Percentiles rank a stretch among this genome's conserved stretches.
Evolutionary conservation across 2,329 filamentous ascomycete species (phyloP).

Genomic region (Purpureocillium takamizusanense): DNA sequence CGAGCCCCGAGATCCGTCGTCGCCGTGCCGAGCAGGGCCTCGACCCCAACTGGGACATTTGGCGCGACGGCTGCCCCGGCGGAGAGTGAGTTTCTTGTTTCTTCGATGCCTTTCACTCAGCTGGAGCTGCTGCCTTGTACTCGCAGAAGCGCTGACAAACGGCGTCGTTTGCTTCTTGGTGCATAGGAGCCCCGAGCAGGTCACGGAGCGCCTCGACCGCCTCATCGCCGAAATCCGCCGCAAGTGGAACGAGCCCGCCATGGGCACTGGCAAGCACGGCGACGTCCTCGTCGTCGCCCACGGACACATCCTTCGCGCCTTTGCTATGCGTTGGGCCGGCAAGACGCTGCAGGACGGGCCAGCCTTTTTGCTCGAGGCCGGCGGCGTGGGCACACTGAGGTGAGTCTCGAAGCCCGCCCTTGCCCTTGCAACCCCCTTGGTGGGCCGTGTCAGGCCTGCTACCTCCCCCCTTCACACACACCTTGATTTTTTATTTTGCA

Average conservation of each 20-base stretch:
- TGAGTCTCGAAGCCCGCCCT: no score
- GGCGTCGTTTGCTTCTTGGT: no score
- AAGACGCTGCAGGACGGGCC: conserved; percentile 67
- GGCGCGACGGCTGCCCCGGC: conserved; percentile 77
- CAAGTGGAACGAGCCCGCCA: conserved; percentile 53
- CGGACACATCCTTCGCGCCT: conserved; percentile 79
- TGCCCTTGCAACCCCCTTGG: no score
- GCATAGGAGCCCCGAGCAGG: conserved; percentile 64
- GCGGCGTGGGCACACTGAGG: conserved; percentile 76
- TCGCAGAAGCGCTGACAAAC: background rate
- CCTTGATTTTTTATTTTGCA: no score
- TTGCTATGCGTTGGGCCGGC: conserved; percentile 78
- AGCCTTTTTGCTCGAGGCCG: conserved; percentile 76
- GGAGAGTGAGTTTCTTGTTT: conserved; percentile 59
- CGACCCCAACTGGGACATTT: conserved; percentile 67
- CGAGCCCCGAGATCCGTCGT: conserved; percentile 57
- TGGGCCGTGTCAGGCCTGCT: no score
- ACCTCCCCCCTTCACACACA: no score
- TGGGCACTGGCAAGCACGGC: conserved; percentile 37
- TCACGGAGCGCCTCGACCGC: conserved; percentile 63
- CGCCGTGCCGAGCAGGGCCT: conserved; percentile 48
- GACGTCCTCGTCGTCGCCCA: conserved; percentile 65
- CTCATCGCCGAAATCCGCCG: conserved; percentile 67
- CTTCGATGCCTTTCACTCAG: background rate
- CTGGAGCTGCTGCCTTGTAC: no score